These are phyloP conservation scores for Ramularia endophylla DNA, from an alignment of 2,329 filamentous ascomycete species.

Conservation along the genomic window DNA sequence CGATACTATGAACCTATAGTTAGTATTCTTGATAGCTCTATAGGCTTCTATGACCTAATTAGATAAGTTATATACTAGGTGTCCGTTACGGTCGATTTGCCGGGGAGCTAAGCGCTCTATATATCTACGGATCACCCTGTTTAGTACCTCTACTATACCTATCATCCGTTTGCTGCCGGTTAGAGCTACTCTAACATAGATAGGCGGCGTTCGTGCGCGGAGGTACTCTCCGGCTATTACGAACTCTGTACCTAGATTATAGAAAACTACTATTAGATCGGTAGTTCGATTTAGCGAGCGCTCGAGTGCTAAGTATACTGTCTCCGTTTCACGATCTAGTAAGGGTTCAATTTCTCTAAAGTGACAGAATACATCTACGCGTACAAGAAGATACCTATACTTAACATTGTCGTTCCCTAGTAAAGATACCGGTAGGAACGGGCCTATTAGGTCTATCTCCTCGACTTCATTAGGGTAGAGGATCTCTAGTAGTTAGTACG, in stretches of 20 bases:
- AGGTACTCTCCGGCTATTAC: too few relatives aligned
- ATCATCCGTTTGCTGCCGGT: background rate
- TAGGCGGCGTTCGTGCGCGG: too few relatives aligned
- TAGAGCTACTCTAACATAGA: background rate
- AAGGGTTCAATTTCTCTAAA: background rate
- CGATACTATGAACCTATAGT: too few relatives aligned
- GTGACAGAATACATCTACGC: background rate
- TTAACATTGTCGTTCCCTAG: too few relatives aligned
- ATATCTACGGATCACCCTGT: background rate
- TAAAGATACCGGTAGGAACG: too few relatives aligned
- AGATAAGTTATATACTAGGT: background rate
- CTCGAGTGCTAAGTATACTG: background rate
- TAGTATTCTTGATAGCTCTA: background rate
- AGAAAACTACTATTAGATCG: too few relatives aligned
- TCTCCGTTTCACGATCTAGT: background rate
- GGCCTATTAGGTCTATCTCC: too few relatives aligned
- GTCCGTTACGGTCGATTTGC: background rate
- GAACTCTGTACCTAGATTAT: too few relatives aligned
- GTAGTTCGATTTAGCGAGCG: background rate
- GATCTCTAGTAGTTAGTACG: too few relatives aligned
- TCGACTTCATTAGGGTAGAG: too few relatives aligned
- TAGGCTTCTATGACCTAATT: background rate
- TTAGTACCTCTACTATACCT: background rate
- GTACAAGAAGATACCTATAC: too few relatives aligned
- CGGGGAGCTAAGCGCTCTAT: too few relatives aligned